Evolutionary conservation across 2,329 filamentous ascomycete species (phyloP).

Genomic region (Annulohypoxylon truncatum): DNA sequence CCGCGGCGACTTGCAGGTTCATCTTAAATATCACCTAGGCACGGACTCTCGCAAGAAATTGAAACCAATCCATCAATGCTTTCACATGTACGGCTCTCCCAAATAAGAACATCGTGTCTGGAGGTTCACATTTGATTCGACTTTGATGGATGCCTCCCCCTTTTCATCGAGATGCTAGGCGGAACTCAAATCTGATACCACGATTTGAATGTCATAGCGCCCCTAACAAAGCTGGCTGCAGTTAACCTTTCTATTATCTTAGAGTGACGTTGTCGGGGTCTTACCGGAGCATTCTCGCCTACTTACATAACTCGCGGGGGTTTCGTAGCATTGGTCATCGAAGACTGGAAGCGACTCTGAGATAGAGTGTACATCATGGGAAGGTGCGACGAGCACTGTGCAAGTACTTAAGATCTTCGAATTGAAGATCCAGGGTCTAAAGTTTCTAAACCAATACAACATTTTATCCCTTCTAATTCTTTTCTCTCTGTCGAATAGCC

Average conservation of each 20-base stretch:
- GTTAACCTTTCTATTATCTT: not conserved
- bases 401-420: too few relatives aligned
- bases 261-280: slow-evolving; percentile 21
- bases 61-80: not conserved
- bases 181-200: not conserved
- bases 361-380: too few relatives aligned
- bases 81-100: not conserved
- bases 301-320: too few relatives aligned
- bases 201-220: slow-evolving; percentile 7
- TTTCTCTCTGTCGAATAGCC: too few relatives aligned
- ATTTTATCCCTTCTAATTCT: too few relatives aligned
- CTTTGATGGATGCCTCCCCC: not conserved
- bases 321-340: too few relatives aligned
- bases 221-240: not conserved
- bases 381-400: too few relatives aligned
- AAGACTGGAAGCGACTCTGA: too few relatives aligned
- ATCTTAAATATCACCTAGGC: slow-evolving; percentile 31
- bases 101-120: not conserved
- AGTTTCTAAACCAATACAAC: too few relatives aligned
- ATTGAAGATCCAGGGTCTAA: too few relatives aligned
- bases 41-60: not conserved
- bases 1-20: slow-evolving; percentile 17
- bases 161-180: not conserved
- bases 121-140: slow-evolving; percentile 6
- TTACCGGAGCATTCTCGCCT: slow-evolving; percentile 8